phyloP scores from a whole-genome alignment of 805 yeast genomes.

The Metschnikowia borealis region DNA sequence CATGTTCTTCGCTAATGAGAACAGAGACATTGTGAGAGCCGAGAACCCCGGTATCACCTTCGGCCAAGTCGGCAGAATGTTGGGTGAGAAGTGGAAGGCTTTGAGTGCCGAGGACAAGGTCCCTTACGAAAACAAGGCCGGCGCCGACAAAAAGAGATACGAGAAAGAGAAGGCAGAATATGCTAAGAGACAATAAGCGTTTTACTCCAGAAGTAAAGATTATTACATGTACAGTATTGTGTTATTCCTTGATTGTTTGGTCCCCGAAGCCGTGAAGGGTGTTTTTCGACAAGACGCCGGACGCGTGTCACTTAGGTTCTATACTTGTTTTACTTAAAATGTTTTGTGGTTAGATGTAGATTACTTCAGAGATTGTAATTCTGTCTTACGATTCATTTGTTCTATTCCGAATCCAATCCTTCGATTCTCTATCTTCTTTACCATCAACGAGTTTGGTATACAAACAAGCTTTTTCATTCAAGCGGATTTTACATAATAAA shows the following conservation, averaged over 20 bases:
- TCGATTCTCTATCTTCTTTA: too few species aligned
- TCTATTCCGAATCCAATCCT: too few species aligned
- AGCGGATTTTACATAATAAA: too few species aligned
- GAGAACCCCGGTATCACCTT: constrained; percentile 94
- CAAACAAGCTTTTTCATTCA: too few species aligned
- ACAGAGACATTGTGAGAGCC: constrained; percentile 91
- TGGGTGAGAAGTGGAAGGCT: constrained; percentile 97
- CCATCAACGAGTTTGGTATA: too few species aligned
- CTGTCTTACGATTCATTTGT: not conserved
- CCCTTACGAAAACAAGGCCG: constrained; percentile 93
- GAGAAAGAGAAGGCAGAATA: constrained; percentile 93
- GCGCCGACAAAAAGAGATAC: constrained; percentile 94
- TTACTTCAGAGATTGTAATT: not conserved
- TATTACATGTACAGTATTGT: constrained; percentile 14
- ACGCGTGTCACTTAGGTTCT: constrained; percentile 1
- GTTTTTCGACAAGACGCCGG: constrained; percentile 5
- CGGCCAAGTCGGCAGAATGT: constrained; percentile 90
- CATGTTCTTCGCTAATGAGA: constrained; percentile 98
- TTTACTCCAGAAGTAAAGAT: constrained; percentile 4
- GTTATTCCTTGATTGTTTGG: constrained; percentile 7
- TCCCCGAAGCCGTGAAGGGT: not conserved
- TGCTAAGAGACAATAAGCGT: constrained; percentile 36
- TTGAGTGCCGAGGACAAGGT: constrained; percentile 74
- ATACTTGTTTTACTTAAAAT: constrained; percentile 4
- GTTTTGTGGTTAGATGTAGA: not conserved